Conservation (phyloP, 2,329 filamentous ascomycete species). For the Fusarium dlaminii region DNA sequence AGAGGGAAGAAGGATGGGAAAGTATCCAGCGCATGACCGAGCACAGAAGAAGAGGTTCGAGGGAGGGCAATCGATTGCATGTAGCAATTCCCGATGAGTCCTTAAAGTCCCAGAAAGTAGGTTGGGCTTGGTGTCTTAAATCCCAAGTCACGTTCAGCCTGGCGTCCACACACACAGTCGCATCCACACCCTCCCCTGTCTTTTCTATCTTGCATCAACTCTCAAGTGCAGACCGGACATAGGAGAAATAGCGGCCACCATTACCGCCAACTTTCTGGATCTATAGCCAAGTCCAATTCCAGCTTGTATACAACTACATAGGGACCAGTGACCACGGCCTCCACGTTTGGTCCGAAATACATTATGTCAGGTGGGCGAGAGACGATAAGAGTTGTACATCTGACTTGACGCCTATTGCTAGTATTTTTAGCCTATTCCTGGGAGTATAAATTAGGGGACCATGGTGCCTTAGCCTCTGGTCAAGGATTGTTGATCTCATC, state of each 20-base stretch:
- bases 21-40: slow-evolving; percentile 36
- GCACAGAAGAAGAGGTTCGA: slow-evolving; percentile 23
- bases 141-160: slow-evolving; percentile 50
- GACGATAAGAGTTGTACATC: slow-evolving; percentile 39
- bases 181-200: slow-evolving; percentile 32
- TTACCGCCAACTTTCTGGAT: slow-evolving; percentile 32
- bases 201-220: slow-evolving; percentile 22
- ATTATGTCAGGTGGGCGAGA: slow-evolving; percentile 36
- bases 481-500: slow-evolving; percentile 36
- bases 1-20: slow-evolving; percentile 28
- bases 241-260: slow-evolving; percentile 26
- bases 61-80: slow-evolving; percentile 39
- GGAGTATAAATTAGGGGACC: slow-evolving; percentile 43
- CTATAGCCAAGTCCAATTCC: slow-evolving; percentile 24
- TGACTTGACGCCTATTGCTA: slow-evolving; percentile 35
- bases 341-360: slow-evolving; percentile 32
- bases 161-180: slow-evolving; percentile 38
- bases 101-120: slow-evolving; percentile 37
- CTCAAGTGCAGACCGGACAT: slow-evolving; percentile 18
- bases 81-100: slow-evolving; percentile 43
- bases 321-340: slow-evolving; percentile 31
- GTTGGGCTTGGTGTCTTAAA: slow-evolving; percentile 50
- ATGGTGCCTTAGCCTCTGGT: slow-evolving; percentile 25
- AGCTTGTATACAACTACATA: slow-evolving; percentile 8
- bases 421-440: slow-evolving; percentile 41